Evolutionary conservation across 768 basidiomycete species (phyloP).

Genomic region (Auriculariales sp.): DNA sequence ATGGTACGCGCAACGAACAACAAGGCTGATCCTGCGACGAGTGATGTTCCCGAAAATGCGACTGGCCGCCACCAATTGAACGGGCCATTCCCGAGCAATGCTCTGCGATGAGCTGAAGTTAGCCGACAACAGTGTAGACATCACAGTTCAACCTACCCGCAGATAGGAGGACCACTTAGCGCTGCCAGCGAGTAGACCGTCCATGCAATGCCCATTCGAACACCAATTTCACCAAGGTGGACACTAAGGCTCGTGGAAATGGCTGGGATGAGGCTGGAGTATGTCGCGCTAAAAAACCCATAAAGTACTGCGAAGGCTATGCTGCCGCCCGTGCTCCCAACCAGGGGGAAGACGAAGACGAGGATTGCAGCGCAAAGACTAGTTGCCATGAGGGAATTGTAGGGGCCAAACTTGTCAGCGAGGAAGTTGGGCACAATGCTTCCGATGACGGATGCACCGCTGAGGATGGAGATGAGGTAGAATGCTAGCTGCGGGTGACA

Average conservation of each 20-base stretch:
- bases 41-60: too few relatives aligned
- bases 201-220: constrained; percentile 50
- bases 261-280: constrained; percentile 54
- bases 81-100: too few relatives aligned
- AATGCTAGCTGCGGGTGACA: constrained; percentile 18
- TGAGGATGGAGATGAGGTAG: constrained; percentile 55
- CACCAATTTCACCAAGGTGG: constrained; percentile 40
- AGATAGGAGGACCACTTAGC: background rate
- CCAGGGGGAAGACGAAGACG: background rate
- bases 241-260: constrained; percentile 58
- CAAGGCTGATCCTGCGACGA: too few relatives aligned
- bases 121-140: too few relatives aligned
- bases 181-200: constrained; percentile 40
- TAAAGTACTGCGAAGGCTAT: constrained; percentile 40
- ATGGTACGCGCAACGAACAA: too few relatives aligned
- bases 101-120: too few relatives aligned
- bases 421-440: constrained; percentile 38
- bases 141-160: too few relatives aligned
- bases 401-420: constrained; percentile 41
- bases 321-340: background rate
- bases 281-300: constrained; percentile 34
- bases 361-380: background rate
- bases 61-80: too few relatives aligned
- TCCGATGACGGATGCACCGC: constrained; percentile 48
- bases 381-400: constrained; percentile 30